These are phyloP conservation scores for Anthracocystis walkeri DNA, from an alignment of 1,284 basidiomycete genomes.

Conservation along the genomic window DNA sequence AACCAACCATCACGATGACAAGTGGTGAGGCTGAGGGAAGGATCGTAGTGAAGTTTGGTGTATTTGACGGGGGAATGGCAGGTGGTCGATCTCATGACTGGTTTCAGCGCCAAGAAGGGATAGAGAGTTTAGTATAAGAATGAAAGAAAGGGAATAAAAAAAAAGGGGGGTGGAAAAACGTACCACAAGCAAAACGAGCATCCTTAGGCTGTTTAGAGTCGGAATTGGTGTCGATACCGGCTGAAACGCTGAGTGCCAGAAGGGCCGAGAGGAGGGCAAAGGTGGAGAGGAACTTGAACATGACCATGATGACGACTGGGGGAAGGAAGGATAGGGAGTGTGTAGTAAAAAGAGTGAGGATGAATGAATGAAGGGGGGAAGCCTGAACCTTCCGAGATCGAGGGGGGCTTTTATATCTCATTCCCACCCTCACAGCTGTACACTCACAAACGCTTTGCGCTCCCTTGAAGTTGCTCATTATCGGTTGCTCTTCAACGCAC, in stretches of 20 bases:
- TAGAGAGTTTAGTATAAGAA: neutral
- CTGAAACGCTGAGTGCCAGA: neutral
- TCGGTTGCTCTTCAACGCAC: no score
- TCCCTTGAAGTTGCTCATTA: neutral
- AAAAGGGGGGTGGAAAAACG: neutral
- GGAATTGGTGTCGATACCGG: neutral
- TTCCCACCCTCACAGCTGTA: neutral
- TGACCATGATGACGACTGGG: conserved; percentile 2
- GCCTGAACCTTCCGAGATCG: neutral
- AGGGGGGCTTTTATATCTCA: neutral
- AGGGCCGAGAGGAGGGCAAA: neutral
- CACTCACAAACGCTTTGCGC: neutral
- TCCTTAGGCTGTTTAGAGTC: neutral
- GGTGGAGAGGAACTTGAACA: neutral
- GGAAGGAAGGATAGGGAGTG: neutral
- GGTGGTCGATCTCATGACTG: conserved; percentile 9
- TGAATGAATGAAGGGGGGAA: no score
- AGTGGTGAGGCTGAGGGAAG: neutral
- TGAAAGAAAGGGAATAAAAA: neutral
- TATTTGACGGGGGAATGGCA: conserved; percentile 2
- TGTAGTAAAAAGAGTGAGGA: neutral
- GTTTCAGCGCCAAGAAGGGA: neutral
- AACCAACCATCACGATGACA: neutral
- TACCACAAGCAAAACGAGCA: conserved; percentile 1
- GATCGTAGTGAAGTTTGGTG: neutral